Base-by-base conservation (phyloP, 768 basidiomycete species). In the Pleurotus giganteus region DNA sequence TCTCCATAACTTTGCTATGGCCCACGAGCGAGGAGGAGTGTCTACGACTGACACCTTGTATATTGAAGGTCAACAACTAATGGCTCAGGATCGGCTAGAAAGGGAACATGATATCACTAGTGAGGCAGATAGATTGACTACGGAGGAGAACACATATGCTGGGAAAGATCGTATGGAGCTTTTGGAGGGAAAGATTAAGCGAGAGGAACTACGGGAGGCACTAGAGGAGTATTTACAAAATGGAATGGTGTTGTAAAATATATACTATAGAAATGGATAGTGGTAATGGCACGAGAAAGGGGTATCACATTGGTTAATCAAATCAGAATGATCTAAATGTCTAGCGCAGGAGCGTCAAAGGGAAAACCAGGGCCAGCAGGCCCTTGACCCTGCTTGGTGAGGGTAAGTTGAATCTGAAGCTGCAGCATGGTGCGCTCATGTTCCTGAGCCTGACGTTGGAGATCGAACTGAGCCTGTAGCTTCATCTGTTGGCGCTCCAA, bases 1-100 rank as follows among this genome's bases (percentile, higher is more conserved):
- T 36, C 59, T 72, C 12, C 69, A 71, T 58, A 37, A 53, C 2
- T 68, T 66, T 63, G 66, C 67, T n/a, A 59, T 67, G 59, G 21
- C 32, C 17, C 61, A 64, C 47, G 65, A 66, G 45, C 27, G 55
- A 12, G 56, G 44, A 24, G 29, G 45, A 45, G n/a, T 44, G 47
- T 44, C 60, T 34, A 21, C 36, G 34, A n/a, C 12, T 9, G 42
- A 63, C 46, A 19, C 31, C 24, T 58, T 60, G 31, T 57, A 57
- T 47, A 34, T 34, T 34, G 32, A 34, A 34, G 32, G 32, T 53
- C 23, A 8, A 27, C 23, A 42, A 23, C 21, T 23, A 5, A 47
- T 42, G 52, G 52, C 21, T 43, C 36, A 53, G 21, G 52, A 15
- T 12, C 15, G 39, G 27, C 52, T n/a, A 23, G 52, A 43, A 43